A percentile compares a stretch with the other conserved stretches of the same genome.
Evolutionary conservation across 2,329 filamentous ascomycete species (phyloP).

Genomic region (Colletotrichum spinosum): DNA sequence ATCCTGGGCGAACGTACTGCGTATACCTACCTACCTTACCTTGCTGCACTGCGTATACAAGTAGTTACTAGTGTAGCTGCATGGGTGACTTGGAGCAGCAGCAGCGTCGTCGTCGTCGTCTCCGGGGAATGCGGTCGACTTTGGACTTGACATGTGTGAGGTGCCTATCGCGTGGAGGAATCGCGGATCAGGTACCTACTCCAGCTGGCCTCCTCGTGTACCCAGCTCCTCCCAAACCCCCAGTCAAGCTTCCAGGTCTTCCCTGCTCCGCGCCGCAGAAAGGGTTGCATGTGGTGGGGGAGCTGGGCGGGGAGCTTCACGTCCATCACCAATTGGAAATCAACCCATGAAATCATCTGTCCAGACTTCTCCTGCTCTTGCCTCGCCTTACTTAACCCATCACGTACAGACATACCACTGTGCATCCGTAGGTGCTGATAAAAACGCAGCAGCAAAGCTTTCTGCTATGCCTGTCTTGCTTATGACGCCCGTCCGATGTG

Average conservation of each 20-base stretch:
- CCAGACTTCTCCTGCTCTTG: not conserved
- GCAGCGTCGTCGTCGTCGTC: no score
- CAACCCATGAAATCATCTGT: conserved; percentile 30
- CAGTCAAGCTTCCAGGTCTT: conserved; percentile 25
- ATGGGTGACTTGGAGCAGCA: no score
- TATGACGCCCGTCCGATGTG: no score
- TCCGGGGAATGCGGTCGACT: not conserved
- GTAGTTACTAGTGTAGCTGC: no score
- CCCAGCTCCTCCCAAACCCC: not conserved
- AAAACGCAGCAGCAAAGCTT: no score
- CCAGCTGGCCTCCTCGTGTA: conserved; percentile 8
- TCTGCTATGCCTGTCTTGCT: no score
- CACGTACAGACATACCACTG: no score
- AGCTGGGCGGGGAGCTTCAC: conserved; percentile 28
- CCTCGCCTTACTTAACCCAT: no score
- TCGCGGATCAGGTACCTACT: conserved; percentile 2
- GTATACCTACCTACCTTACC: no score
- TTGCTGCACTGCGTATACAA: no score
- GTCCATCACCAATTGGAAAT: conserved; percentile 22
- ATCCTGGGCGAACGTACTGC: no score
- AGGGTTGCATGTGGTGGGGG: conserved; percentile 34
- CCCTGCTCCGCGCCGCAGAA: conserved; percentile 25
- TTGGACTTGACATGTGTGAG: conserved; percentile 35
- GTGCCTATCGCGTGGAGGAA: not conserved
- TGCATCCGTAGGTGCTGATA: no score